These are phyloP conservation scores for Saprolegnia parasitica DNA, from an alignment of 352 stramenopile species.

Conservation along the genomic window DNA sequence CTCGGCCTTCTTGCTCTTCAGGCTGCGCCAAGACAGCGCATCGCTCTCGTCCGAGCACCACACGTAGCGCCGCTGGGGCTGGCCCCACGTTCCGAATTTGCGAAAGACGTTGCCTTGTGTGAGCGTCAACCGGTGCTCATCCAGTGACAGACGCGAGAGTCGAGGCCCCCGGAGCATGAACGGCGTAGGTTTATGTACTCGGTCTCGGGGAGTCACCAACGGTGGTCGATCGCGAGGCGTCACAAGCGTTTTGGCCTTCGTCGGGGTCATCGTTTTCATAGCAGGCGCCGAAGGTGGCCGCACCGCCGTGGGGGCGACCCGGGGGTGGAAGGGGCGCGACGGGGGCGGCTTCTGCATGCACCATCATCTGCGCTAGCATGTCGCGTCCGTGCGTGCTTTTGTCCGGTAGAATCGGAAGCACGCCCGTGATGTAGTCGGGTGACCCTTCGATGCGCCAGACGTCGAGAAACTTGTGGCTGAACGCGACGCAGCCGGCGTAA, in stretches of 20 bases:
- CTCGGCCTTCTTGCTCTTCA: constrained; percentile 58
- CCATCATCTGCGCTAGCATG: constrained; percentile 18
- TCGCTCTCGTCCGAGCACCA: constrained; percentile 69
- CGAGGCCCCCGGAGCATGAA: background rate
- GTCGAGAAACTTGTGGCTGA: constrained; percentile 75
- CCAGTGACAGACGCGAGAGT: background rate
- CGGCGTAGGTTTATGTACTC: too few relatives aligned
- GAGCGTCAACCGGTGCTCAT: background rate
- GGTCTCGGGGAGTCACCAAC: too few relatives aligned
- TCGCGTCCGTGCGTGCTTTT: constrained; percentile 4
- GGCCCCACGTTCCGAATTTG: constrained; percentile 71
- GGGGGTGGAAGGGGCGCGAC: background rate
- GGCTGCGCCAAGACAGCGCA: constrained; percentile 54
- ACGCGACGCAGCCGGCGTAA: constrained; percentile 64
- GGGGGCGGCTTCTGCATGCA: background rate
- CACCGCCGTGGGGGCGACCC: background rate
- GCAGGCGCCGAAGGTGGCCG: background rate
- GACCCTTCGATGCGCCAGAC: constrained; percentile 79
- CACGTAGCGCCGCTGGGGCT: constrained; percentile 64
- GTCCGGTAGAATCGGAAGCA: background rate
- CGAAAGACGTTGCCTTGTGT: constrained; percentile 58
- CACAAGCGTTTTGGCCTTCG: too few relatives aligned
- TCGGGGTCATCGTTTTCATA: background rate
- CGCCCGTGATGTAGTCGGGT: constrained; percentile 59
- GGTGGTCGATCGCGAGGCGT: too few relatives aligned